Percentiles rank a stretch among this genome's conserved stretches.
These are phyloP conservation scores for Suhomyces sp. DNA, from an alignment of 805 yeast genomes.

Conservation along the genomic window DNA sequence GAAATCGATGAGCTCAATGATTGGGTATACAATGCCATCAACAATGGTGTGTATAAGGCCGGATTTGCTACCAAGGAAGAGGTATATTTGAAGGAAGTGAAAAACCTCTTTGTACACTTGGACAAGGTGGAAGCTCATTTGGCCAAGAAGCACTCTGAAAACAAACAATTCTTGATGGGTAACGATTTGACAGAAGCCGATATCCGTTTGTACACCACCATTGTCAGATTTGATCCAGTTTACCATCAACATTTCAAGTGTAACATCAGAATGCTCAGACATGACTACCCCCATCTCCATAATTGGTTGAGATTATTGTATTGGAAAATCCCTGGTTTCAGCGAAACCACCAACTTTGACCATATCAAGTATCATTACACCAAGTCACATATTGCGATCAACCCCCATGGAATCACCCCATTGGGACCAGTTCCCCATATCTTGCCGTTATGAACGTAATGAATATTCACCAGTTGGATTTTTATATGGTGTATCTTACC, in stretches of 20 bases:
- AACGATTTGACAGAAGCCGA: constrained; percentile 84
- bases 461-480: too few relatives aligned
- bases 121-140: constrained; percentile 69
- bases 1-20: constrained; percentile 75
- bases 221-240: constrained; percentile 87
- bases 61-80: constrained; percentile 88
- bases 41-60: constrained; percentile 90
- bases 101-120: constrained; percentile 60
- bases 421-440: constrained; percentile 85
- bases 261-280: constrained; percentile 76
- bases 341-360: constrained; percentile 77
- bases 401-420: constrained; percentile 83
- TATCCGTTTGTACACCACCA: constrained; percentile 80
- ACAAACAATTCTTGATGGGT: constrained; percentile 50
- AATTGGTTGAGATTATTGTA: constrained; percentile 81
- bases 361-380: constrained; percentile 93
- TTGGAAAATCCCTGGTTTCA: constrained; percentile 73
- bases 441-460: constrained; percentile 22
- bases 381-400: constrained; percentile 75
- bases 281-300: constrained; percentile 75
- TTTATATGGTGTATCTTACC: too few relatives aligned
- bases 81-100: constrained; percentile 70
- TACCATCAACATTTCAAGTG: constrained; percentile 96
- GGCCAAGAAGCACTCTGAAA: constrained; percentile 38
- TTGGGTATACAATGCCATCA: constrained; percentile 82